Percentiles rank a stretch among this genome's conserved stretches.
phyloP scores from a whole-genome alignment of 257 asterid species.

The Salvia splendens region DNA sequence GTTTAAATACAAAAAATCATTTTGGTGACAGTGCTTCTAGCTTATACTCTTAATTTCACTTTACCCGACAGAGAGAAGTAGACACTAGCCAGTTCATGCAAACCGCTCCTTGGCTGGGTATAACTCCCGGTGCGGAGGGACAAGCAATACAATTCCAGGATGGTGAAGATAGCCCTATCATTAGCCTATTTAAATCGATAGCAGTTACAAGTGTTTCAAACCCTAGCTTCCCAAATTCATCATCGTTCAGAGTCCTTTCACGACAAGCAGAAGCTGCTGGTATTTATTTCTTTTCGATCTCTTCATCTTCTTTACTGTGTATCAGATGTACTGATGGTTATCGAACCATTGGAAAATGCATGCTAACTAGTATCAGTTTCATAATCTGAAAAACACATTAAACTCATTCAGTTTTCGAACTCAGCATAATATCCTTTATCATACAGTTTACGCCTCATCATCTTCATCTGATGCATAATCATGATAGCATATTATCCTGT shows the following conservation, averaged over 20 bases:
- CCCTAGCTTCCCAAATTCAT: slow-evolving; percentile 62
- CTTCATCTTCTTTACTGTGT: background rate
- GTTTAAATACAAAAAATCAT: background rate
- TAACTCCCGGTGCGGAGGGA: slow-evolving; percentile 90
- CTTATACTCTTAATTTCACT: slow-evolving; percentile 22
- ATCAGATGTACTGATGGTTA: background rate
- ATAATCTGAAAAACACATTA: background rate
- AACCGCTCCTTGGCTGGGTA: slow-evolving; percentile 98
- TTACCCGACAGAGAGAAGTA: slow-evolving; percentile 71
- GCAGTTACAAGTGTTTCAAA: slow-evolving; percentile 65
- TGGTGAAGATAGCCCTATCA: slow-evolving; percentile 82
- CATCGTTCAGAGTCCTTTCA: slow-evolving; percentile 71
- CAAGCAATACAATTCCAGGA: slow-evolving; percentile 76
- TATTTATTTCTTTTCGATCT: slow-evolving; percentile 35
- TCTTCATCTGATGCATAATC: slow-evolving; percentile 18
- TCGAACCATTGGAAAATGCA: background rate
- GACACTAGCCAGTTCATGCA: slow-evolving; percentile 97
- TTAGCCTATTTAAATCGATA: slow-evolving; percentile 77
- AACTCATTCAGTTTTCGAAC: background rate
- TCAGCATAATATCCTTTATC: background rate
- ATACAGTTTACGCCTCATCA: slow-evolving; percentile 12
- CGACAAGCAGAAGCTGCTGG: slow-evolving; percentile 99
- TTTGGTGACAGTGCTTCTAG: slow-evolving; percentile 3
- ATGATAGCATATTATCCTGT: background rate
- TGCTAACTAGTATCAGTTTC: background rate